Base-by-base conservation (phyloP, 2,329 filamentous ascomycete species). In the Trichoderma arundinaceum region DNA sequence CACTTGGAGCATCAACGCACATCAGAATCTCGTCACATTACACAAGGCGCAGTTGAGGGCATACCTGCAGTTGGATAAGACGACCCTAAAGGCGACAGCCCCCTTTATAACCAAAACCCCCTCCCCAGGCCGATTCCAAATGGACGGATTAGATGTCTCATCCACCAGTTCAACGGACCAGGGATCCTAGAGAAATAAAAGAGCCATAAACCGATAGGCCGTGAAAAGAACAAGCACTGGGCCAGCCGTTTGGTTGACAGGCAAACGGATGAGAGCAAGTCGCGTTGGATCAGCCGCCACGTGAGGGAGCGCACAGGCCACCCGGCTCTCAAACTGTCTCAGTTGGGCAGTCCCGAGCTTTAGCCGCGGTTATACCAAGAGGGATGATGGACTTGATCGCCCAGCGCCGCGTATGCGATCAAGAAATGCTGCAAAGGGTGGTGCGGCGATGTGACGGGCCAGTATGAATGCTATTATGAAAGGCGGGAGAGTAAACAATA, bases 281-380 rank as follows among this genome's bases (percentile, higher is more conserved):
- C 59, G 65, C 65, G 65, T 56, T 66, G 49, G 43, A 64, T 56
- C 49, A 58, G 48, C 53, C 17, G 58, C 39, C 71, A 72, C 71
- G 69, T 72, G 71, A 72, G 69, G 61, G 54, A 54, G 60, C 59
- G 71, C 71, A 72, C 71, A 68, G 69, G 65, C 71, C 70, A 72
- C 44, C 57, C 38, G 19, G 28, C 13, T 19, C 41, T 38, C 60
- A 44, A 35, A 17, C 17, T 48, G 35, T 46, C 41, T 38, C 44
- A 51, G 46, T 33, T 51, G 57, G 17, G 19, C 22, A 19, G 44
- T 28, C 33, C 41, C 66, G 66, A 51, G 19, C 4, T 56, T 67
- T 67, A 67, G 41, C 66, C 66, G 66, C 10, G 12, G 22, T 35
- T 19, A 39, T 19, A 28, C 53, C 17, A 44, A 48, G 35, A 48